A percentile compares a stretch with the other conserved stretches of the same genome.
phyloP scores from a whole-genome alignment of 805 yeast species.

The Lachancea lanzarotensis region DNA sequence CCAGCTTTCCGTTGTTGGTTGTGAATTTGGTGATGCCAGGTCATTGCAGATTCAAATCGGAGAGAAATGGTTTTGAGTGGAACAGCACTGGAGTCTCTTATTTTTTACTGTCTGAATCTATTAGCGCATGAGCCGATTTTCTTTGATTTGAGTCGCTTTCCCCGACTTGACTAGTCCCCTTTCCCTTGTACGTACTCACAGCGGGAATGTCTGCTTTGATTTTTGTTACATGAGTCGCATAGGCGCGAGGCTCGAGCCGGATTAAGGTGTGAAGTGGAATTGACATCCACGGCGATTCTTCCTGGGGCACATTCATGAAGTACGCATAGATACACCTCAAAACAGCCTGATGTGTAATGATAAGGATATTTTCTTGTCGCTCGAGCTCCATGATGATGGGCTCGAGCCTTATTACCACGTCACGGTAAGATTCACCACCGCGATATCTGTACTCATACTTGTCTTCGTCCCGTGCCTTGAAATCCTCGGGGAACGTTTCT shows the following conservation, averaged over 20 bases:
- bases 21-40: too few species aligned
- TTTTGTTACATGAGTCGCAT: conserved; percentile 77
- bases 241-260: conserved; percentile 92
- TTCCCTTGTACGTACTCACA: conserved; percentile 92
- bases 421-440: conserved; percentile 96
- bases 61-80: background rate
- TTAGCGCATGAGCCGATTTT: conserved; percentile 18
- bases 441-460: conserved; percentile 93
- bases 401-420: conserved; percentile 88
- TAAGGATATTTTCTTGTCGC: conserved; percentile 90
- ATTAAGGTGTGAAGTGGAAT: conserved; percentile 94
- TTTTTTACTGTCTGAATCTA: background rate
- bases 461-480: conserved; percentile 90
- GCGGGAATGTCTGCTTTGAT: conserved; percentile 97
- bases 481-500: conserved; percentile 81
- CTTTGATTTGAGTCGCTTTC: conserved; percentile 23
- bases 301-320: conserved; percentile 97
- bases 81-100: background rate
- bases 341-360: conserved; percentile 97
- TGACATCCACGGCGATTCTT: conserved; percentile 98
- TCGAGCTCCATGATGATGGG: conserved; percentile 98
- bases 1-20: too few species aligned
- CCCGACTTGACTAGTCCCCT: conserved; percentile 61
- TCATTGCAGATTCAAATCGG: too few species aligned
- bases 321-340: conserved; percentile 94